These are phyloP conservation scores for Paramecium tetraurelia DNA, from an alignment of 73 alveolate genomes.

Conservation along the genomic window DNA sequence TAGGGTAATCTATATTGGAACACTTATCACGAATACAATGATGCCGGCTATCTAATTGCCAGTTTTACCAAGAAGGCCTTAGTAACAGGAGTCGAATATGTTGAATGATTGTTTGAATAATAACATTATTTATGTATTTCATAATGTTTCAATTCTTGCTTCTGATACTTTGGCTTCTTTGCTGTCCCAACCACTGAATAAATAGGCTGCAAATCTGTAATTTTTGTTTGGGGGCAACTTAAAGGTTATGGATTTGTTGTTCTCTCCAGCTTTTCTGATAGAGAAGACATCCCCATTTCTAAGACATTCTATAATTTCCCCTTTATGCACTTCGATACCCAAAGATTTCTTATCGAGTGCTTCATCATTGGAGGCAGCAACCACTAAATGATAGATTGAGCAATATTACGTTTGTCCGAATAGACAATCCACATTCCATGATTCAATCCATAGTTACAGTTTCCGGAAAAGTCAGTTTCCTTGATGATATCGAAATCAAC, in stretches of 20 bases:
- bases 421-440: background rate
- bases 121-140: background rate
- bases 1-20: background rate
- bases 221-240: background rate
- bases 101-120: background rate
- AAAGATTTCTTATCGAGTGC: background rate
- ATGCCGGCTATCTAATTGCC: background rate
- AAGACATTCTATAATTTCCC: background rate
- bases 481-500: background rate
- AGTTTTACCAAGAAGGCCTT: slow-evolving; percentile 6
- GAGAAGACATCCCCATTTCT: background rate
- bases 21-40: background rate
- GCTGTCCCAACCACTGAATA: slow-evolving; percentile 25
- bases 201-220: background rate
- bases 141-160: slow-evolving; percentile 4
- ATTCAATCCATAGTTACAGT: slow-evolving; percentile 9
- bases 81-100: background rate
- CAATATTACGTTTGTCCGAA: background rate
- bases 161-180: background rate
- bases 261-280: background rate
- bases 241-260: background rate
- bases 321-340: background rate
- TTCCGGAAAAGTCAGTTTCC: slow-evolving; percentile 10
- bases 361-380: background rate
- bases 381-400: background rate